Conservation (phyloP, 2,329 filamentous ascomycete species). For the Leptographium lundbergii region DNA sequence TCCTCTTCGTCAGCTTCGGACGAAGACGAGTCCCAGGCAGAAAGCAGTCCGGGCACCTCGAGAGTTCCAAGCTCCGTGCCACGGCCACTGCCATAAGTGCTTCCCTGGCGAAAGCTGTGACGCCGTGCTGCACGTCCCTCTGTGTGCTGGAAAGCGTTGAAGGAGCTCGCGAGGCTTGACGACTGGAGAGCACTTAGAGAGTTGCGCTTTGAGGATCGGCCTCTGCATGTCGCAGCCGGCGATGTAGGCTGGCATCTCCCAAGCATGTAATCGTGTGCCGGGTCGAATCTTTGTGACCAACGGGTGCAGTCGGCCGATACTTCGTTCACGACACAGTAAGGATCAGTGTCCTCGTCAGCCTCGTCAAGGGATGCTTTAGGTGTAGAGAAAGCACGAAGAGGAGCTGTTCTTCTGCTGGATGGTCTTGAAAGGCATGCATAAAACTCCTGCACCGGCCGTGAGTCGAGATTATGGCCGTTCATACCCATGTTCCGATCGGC, state of each 20-base stretch:
- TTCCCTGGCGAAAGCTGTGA: background rate
- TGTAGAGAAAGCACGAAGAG: slow-evolving; percentile 1
- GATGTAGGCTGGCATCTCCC: background rate
- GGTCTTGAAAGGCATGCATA: slow-evolving; percentile 16
- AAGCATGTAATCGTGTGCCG: background rate
- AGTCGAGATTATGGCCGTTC: slow-evolving; percentile 22
- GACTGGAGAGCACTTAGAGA: background rate
- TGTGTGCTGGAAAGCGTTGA: background rate
- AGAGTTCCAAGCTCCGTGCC: background rate
- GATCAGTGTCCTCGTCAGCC: background rate
- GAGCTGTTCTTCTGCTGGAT: background rate
- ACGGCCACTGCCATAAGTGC: background rate
- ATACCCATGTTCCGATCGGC: slow-evolving; percentile 44
- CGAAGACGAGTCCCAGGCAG: slow-evolving; percentile 3
- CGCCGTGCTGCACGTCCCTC: background rate
- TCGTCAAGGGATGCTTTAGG: background rate
- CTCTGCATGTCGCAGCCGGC: background rate
- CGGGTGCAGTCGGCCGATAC: slow-evolving; percentile 3
- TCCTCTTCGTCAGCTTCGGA: background rate
- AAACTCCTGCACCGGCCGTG: slow-evolving; percentile 22
- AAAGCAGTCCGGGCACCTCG: background rate
- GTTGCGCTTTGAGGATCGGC: background rate
- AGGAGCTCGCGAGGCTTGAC: background rate
- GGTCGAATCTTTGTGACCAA: slow-evolving; percentile 5
- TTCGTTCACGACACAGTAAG: slow-evolving; percentile 11